Evolutionary conservation across 2,329 filamentous ascomycete species (phyloP).

Genomic region (Cryphonectria naterciae): DNA sequence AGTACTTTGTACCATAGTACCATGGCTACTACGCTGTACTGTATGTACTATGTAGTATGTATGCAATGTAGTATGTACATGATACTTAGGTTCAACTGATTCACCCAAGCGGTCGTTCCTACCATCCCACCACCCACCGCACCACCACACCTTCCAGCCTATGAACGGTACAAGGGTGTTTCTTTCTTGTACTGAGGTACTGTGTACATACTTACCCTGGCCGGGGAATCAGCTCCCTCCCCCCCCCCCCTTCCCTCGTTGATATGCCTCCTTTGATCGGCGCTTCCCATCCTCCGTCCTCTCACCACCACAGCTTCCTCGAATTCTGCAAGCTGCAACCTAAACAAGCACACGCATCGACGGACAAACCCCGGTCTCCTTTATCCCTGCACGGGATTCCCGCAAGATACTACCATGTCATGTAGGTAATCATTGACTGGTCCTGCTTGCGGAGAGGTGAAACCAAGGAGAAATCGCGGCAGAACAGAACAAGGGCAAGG

Average conservation of each 20-base stretch:
- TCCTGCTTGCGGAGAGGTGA: neutral
- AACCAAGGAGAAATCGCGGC: neutral
- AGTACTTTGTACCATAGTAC: neutral
- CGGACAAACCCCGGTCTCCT: neutral
- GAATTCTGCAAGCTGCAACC: slow-evolving; percentile 2
- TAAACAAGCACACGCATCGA: neutral
- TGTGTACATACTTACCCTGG: neutral
- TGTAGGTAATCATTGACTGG: neutral
- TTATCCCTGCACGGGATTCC: neutral
- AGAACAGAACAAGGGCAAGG: neutral
- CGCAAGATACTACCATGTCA: neutral
- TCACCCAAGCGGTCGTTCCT: neutral
- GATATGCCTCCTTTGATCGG: neutral
- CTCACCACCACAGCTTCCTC: neutral
- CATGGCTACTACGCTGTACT: neutral
- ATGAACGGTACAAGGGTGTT: neutral
- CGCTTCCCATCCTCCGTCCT: slow-evolving; percentile 1
- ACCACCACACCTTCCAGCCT: neutral
- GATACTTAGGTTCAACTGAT: neutral
- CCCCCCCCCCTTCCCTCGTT: neutral
- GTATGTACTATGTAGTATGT: neutral
- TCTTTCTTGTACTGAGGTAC: neutral
- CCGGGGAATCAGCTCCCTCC: neutral
- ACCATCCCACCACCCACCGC: neutral
- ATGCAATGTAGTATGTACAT: neutral